Evolutionary conservation across 2,329 filamentous ascomycete species (phyloP).

Genomic region (Hymenoscyphus fructigenus): DNA sequence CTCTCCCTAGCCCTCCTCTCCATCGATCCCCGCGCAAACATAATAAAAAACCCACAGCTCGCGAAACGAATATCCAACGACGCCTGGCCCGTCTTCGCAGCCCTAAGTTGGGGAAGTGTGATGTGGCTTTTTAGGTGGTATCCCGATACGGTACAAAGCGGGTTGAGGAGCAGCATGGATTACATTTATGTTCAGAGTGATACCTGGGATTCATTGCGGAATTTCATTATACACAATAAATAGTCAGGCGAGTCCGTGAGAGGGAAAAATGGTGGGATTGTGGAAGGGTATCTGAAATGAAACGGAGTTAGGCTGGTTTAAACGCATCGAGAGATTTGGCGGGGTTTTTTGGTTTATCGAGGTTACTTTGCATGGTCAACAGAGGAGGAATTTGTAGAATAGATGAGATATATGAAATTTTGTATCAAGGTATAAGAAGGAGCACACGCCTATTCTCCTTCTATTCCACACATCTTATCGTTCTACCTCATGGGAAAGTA

Average conservation of each 20-base stretch:
- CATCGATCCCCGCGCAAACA: slow-evolving; percentile 61
- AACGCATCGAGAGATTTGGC: no score
- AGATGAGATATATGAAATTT: no score
- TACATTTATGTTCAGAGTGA: slow-evolving; percentile 94
- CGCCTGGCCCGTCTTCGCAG: slow-evolving; percentile 91
- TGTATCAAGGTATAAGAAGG: no score
- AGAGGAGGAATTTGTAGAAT: no score
- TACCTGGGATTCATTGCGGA: slow-evolving; percentile 83
- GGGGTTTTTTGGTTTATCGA: no score
- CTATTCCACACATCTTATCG: no score
- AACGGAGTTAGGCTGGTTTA: no score
- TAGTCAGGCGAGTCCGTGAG: slow-evolving; percentile 31
- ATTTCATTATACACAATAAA: slow-evolving; percentile 82
- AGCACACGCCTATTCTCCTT: no score
- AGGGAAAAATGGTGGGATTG: no score
- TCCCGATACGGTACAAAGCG: slow-evolving; percentile 86
- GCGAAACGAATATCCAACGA: slow-evolving; percentile 57
- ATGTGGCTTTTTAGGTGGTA: slow-evolving; percentile 96
- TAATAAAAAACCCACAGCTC: slow-evolving; percentile 49
- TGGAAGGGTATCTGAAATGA: no score
- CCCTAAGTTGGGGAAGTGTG: slow-evolving; percentile 84
- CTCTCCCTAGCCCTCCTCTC: slow-evolving; percentile 81
- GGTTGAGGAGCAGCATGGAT: slow-evolving; percentile 90
- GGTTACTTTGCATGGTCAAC: no score
- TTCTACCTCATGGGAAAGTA: no score